phyloP scores from a whole-genome alignment of 1,284 basidiomycete species.

The Apiotrichum sp. region DNA sequence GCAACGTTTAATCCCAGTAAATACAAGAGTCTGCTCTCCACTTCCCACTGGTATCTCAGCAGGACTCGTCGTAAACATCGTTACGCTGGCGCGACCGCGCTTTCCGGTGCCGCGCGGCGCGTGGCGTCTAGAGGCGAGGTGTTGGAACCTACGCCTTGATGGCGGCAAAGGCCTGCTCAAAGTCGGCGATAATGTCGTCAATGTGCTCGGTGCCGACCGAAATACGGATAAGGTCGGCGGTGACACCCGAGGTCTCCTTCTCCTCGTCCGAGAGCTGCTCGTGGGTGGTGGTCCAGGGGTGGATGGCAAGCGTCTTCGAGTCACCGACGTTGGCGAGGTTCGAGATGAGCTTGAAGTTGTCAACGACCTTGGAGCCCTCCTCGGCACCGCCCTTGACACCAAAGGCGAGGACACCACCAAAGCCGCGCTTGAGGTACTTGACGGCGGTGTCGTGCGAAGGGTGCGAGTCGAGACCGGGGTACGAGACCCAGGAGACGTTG shows the following conservation, averaged over 20 bases:
- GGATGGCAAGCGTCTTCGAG: conserved; percentile 75
- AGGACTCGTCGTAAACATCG: not conserved
- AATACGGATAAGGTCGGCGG: conserved; percentile 71
- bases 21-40: conserved; percentile 1
- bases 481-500: conserved; percentile 72
- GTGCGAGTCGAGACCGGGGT: conserved; percentile 66
- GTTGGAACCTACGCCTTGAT: conserved; percentile 4
- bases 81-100: not conserved
- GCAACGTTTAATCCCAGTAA: conserved; percentile 2
- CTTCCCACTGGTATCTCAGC: not conserved
- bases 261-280: conserved; percentile 52
- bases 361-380: conserved; percentile 63
- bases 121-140: no score
- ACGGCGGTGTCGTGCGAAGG: conserved; percentile 58
- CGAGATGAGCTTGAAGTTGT: conserved; percentile 66
- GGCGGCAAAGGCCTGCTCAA: conserved; percentile 56
- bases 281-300: conserved; percentile 76
- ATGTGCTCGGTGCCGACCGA: conserved; percentile 79
- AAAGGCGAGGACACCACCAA: conserved; percentile 74
- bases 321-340: conserved; percentile 71
- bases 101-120: not conserved
- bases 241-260: conserved; percentile 65
- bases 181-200: conserved; percentile 77
- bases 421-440: conserved; percentile 57
- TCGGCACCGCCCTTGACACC: conserved; percentile 65